Evolutionary conservation across 2,329 filamentous ascomycete genomes (phyloP), one percentile per base, ranked within the genome.

Genomic region (Zarea fungicola): DNA sequence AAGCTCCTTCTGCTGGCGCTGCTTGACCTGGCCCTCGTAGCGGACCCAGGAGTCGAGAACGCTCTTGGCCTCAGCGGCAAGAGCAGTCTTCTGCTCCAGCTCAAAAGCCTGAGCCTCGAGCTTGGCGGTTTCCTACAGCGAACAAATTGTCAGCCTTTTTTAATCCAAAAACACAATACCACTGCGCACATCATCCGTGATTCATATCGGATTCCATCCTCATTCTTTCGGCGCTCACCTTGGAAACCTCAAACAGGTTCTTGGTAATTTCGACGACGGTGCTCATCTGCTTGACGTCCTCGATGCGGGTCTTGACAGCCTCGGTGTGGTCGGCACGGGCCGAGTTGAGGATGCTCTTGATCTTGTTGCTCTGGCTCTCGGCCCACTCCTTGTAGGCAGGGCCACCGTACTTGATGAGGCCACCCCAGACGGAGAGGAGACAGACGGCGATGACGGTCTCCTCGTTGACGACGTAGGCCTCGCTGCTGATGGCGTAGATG

Each of bases 381-480:
- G 93, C 92, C 89, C 93, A 99, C 72, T 92, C 83, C 68, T 78
- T 83, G 82, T 97, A 97, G 71, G 85, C 77, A 53, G 93, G 93
- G 49, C 92, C 93, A 65, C 88, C 90, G 70, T 89, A 96, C 75
- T 95, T 93, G 76, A 89, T 92, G 63, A 96, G 80, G 55, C 84
- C 89, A 65, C 79, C 85, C 86, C 95, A 99, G 67, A 97, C 88
- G 68, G 86, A 89, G 67, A 97, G 77, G 64, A 99, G 80, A 71
- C 87, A 93, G 75, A 99, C 82, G 59, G 89, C 88, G 66, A 95
- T 88, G 67, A 99, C 87, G 56, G 91, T 87, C 80, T 99, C 93
- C 81, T 99, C 93, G 78, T 99, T 99, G 75, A 99, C 81, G 69
- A 99, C 90, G 75, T 96, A 97, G 79, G 97, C 90, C 83, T 99